These are phyloP conservation scores for Sporothrix euskadiensis DNA, from an alignment of 2,329 filamentous ascomycete species.

Conservation along the genomic window DNA sequence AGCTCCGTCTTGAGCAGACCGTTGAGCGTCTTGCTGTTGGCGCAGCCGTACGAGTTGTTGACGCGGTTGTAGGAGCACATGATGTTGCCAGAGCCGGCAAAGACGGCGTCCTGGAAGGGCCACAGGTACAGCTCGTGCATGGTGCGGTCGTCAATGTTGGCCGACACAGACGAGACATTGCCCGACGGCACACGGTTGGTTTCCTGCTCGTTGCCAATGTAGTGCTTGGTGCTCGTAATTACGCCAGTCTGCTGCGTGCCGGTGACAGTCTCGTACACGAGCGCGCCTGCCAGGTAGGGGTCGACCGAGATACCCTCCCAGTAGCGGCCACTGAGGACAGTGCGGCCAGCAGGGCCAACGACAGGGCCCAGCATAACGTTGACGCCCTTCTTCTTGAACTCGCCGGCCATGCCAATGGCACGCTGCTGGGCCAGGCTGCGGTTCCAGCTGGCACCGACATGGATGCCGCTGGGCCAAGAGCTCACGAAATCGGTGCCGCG, in stretches of 20 bases:
- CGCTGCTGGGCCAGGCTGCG: constrained; percentile 66
- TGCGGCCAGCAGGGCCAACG: constrained; percentile 64
- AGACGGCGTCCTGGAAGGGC: constrained; percentile 55
- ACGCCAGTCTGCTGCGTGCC: constrained; percentile 73
- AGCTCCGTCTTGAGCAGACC: constrained; percentile 62
- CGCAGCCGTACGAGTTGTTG: constrained; percentile 69
- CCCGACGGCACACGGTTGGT: constrained; percentile 54
- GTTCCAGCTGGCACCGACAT: constrained; percentile 63
- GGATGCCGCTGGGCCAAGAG: constrained; percentile 46
- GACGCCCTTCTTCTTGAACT: constrained; percentile 75
- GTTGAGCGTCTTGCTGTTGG: constrained; percentile 66
- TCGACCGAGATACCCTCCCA: constrained; percentile 58
- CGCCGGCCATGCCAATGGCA: constrained; percentile 71
- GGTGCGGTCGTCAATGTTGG: constrained; percentile 49
- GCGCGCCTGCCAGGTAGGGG: constrained; percentile 59
- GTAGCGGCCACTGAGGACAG: constrained; percentile 62
- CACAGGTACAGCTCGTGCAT: constrained; percentile 55
- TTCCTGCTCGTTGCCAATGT: constrained; percentile 53
- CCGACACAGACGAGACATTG: constrained; percentile 48
- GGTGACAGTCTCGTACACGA: constrained; percentile 57
- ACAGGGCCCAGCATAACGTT: constrained; percentile 74
- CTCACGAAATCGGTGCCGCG: constrained; percentile 47
- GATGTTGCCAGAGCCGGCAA: constrained; percentile 57
- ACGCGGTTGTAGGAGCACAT: constrained; percentile 68
- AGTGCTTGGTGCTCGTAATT: constrained; percentile 64